Conservation (phyloP, 192 early-diverging fungal genomes). For the Backusella morwellensis region DNA sequence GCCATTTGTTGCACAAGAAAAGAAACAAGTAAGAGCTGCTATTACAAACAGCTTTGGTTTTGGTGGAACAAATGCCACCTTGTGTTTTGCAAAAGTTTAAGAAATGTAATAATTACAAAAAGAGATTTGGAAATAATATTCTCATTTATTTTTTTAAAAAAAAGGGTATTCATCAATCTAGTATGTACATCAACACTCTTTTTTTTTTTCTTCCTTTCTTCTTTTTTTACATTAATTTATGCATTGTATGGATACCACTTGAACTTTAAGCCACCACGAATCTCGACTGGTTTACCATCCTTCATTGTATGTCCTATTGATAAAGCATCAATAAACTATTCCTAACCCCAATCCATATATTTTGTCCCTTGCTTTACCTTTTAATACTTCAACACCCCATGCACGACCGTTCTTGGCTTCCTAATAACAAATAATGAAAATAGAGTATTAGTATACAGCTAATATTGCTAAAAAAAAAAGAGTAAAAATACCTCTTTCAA, state of each 20-base stretch:
- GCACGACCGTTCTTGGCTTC: constrained; percentile 18
- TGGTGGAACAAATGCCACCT: constrained; percentile 77
- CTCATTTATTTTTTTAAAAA: no score
- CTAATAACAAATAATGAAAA: constrained; percentile 1
- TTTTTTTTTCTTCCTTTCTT: not conserved
- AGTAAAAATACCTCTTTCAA: constrained; percentile 11
- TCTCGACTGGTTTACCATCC: constrained; percentile 20
- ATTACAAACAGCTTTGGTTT: constrained; percentile 93
- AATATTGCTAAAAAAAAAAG: not conserved
- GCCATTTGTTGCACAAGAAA: constrained; percentile 61
- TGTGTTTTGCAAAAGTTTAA: constrained; percentile 61
- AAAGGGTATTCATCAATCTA: no score
- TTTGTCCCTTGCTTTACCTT: not conserved
- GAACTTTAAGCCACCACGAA: constrained; percentile 14
- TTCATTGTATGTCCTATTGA: constrained; percentile 9
- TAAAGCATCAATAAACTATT: not conserved
- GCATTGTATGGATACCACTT: constrained; percentile 7
- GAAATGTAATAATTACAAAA: constrained; percentile 7
- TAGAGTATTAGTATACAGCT: not conserved
- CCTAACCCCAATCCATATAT: not conserved
- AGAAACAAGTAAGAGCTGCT: constrained; percentile 54
- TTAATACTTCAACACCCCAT: constrained; percentile 21
- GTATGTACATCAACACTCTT: not conserved
- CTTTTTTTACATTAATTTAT: not conserved
- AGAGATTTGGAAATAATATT: no score